phyloP scores from a whole-genome alignment of 768 basidiomycete species.

The Russula brevipes region DNA sequence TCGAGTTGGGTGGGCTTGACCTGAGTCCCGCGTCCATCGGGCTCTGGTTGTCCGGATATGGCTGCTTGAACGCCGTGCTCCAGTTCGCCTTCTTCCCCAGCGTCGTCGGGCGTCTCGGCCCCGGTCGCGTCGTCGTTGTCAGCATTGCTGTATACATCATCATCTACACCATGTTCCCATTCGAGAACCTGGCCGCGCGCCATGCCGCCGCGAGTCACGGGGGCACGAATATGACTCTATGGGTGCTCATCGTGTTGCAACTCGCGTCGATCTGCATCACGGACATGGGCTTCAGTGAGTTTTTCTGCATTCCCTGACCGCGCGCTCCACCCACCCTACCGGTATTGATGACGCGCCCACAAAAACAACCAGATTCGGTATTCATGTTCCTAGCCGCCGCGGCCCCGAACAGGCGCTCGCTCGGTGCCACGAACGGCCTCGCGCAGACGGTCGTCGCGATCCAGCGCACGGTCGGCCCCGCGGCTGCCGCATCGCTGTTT shows the following conservation, averaged over 20 bases:
- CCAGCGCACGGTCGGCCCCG: constrained; percentile 47
- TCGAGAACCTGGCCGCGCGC: constrained; percentile 15
- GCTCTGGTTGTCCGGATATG: constrained; percentile 34
- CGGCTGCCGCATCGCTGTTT: constrained; percentile 56
- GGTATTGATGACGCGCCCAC: neutral
- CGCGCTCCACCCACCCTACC: constrained; percentile 1
- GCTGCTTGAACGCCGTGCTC: constrained; percentile 36
- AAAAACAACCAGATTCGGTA: constrained; percentile 49
- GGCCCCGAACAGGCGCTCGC: constrained; percentile 56
- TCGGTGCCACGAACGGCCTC: constrained; percentile 66
- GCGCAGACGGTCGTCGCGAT: constrained; percentile 37
- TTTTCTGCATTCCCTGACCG: constrained; percentile 29
- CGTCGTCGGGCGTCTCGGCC: constrained; percentile 35
- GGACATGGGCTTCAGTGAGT: constrained; percentile 19
- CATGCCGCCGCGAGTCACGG: neutral
- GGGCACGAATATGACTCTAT: neutral
- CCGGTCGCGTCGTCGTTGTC: constrained; percentile 32
- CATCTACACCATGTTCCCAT: constrained; percentile 32
- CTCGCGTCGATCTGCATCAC: constrained; percentile 2
- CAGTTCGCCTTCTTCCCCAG: constrained; percentile 39
- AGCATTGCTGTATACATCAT: constrained; percentile 22
- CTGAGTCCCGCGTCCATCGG: constrained; percentile 37
- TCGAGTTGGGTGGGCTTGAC: constrained; percentile 33
- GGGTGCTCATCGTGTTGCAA: constrained; percentile 9
- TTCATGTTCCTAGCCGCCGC: constrained; percentile 66